These are phyloP conservation scores for Leccinum ochraceum DNA, from an alignment of 768 basidiomycete genomes.

Conservation along the genomic window DNA sequence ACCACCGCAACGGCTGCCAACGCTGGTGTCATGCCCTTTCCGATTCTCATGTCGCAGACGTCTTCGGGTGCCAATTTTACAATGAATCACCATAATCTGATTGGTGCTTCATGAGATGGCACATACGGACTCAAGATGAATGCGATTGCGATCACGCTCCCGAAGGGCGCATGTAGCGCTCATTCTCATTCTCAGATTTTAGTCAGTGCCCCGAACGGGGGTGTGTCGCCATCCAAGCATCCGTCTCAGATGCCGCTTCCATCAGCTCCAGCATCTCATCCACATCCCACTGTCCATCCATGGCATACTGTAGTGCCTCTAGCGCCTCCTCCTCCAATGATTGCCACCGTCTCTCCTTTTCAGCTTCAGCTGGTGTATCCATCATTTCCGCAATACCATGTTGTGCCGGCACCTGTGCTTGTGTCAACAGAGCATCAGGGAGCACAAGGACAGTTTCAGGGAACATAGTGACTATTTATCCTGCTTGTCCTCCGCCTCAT, in stretches of 20 bases:
- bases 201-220: not conserved
- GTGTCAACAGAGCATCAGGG: not conserved
- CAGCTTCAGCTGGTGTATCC: constrained; percentile 17
- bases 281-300: constrained; percentile 1
- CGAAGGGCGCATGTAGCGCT: too few species aligned
- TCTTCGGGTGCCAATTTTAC: not conserved
- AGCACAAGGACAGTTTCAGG: not conserved
- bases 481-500: not conserved
- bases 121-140: too few species aligned
- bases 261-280: not conserved
- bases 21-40: constrained; percentile 10
- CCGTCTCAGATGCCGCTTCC: too few species aligned
- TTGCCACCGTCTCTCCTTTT: constrained; percentile 19
- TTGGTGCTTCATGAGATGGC: too few species aligned
- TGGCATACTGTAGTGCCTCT: constrained; percentile 1
- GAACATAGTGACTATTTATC: not conserved
- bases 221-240: constrained; percentile 4
- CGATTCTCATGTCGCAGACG: constrained; percentile 18
- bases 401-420: not conserved
- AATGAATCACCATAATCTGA: too few species aligned
- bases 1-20: not conserved
- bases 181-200: constrained; percentile 1
- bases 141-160: too few species aligned
- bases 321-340: constrained; percentile 9
- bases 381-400: constrained; percentile 22